These are phyloP conservation scores for Zostera marina DNA, from an alignment of 116 monocot species.

Conservation along the genomic window DNA sequence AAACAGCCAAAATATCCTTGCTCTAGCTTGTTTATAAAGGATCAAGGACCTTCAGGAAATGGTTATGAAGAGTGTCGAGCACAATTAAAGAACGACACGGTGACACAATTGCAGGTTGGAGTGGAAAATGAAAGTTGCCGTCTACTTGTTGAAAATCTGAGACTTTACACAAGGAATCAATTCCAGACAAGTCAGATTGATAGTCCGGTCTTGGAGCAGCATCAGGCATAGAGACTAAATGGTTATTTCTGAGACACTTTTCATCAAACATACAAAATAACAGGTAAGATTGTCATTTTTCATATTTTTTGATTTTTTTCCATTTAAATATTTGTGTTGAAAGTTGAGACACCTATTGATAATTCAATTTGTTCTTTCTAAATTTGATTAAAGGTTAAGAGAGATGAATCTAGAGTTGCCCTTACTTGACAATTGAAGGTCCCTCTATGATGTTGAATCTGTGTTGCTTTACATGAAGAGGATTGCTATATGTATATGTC, in stretches of 20 bases:
- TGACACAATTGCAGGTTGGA: conserved; percentile 8
- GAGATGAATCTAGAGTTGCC: neutral
- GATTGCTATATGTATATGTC: conserved; percentile 1
- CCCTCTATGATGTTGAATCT: neutral
- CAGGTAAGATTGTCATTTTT: conserved; percentile 20
- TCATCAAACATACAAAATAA: conserved; percentile 5
- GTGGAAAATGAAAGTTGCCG: conserved; percentile 12
- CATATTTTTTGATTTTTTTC: neutral
- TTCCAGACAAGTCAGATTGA: conserved; percentile 12
- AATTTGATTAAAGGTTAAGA: neutral
- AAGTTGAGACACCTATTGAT: neutral
- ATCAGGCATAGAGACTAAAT: conserved; percentile 51
- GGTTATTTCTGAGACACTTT: conserved; percentile 43
- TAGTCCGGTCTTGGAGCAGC: conserved; percentile 24
- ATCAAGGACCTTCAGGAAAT: conserved; percentile 26
- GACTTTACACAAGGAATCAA: conserved; percentile 19
- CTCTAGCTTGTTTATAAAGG: conserved; percentile 5
- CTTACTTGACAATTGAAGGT: conserved; percentile 1
- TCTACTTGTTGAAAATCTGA: conserved; percentile 40
- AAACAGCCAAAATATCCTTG: conserved; percentile 14
- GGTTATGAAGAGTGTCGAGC: conserved; percentile 67
- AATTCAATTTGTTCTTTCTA: no score
- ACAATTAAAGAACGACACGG: conserved; percentile 14
- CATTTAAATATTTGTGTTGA: neutral
- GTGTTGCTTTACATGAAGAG: neutral